Evolutionary conservation across 768 basidiomycete species (phyloP).

Genomic region (Lenzites betulinus): DNA sequence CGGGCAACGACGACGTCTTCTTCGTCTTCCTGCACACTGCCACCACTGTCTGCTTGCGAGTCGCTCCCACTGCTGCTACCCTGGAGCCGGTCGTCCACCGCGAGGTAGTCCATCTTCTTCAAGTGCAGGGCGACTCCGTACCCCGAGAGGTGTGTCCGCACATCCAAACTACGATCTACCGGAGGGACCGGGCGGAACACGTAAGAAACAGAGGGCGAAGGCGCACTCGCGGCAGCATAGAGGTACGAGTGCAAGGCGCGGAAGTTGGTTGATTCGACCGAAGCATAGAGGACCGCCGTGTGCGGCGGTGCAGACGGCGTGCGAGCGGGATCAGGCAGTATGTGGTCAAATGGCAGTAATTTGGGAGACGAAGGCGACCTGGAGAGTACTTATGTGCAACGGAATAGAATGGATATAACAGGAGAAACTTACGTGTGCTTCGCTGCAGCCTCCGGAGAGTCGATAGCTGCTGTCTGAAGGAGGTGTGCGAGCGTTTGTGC

Average conservation of each 20-base stretch:
- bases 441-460: conserved; percentile 33
- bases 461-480: conserved; percentile 52
- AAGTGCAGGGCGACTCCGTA: conserved; percentile 92
- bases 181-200: conserved; percentile 72
- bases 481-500: conserved; percentile 57
- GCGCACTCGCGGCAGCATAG: conserved; percentile 46
- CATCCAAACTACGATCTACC: conserved; percentile 21
- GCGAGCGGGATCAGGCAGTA: conserved; percentile 53
- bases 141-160: conserved; percentile 65
- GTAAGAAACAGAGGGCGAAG: conserved; percentile 61
- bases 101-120: conserved; percentile 97
- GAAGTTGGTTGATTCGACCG: conserved; percentile 66
- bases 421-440: conserved; percentile 12
- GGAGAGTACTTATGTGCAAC: background rate
- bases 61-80: background rate
- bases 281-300: conserved; percentile 80
- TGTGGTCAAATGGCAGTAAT: conserved; percentile 77
- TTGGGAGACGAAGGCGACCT: conserved; percentile 45
- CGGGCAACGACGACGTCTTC: conserved; percentile 27
- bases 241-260: conserved; percentile 69
- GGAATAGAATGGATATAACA: background rate
- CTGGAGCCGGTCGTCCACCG: conserved; percentile 76
- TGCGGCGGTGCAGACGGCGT: conserved; percentile 50
- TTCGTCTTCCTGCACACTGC: conserved; percentile 6
- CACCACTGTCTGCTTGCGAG: background rate